These are phyloP conservation scores for Physocladia obscura DNA, from an alignment of 192 early-diverging fungal species.

Conservation along the genomic window DNA sequence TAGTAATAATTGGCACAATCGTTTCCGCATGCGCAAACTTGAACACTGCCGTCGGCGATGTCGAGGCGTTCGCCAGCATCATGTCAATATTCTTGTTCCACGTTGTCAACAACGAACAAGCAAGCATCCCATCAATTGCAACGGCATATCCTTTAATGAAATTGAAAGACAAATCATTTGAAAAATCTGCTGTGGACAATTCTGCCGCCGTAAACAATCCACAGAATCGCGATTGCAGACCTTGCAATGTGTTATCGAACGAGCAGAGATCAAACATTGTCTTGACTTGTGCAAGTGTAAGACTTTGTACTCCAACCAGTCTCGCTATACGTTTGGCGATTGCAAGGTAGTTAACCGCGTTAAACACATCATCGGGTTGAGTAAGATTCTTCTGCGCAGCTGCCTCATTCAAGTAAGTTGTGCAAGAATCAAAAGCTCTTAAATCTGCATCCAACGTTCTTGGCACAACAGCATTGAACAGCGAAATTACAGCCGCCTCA, in stretches of 20 bases:
- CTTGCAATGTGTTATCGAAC: slow-evolving; percentile 38
- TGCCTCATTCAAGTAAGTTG: no score
- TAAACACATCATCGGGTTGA: no score
- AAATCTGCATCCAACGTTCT: no score
- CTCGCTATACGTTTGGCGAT: no score
- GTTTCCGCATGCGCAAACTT: slow-evolving; percentile 38
- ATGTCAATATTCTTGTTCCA: slow-evolving; percentile 24
- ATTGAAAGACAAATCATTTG: slow-evolving; percentile 20
- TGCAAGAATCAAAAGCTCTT: no score
- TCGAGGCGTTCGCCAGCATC: not conserved
- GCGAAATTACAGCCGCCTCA: no score
- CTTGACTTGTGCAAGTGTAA: slow-evolving; percentile 1
- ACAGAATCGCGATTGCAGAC: slow-evolving; percentile 26
- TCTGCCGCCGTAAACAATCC: slow-evolving; percentile 31
- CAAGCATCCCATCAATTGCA: slow-evolving; percentile 24
- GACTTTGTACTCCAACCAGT: no score
- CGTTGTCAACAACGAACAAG: slow-evolving; percentile 34
- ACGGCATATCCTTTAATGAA: slow-evolving; percentile 16
- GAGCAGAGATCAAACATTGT: slow-evolving; percentile 34
- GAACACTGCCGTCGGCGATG: slow-evolving; percentile 16
- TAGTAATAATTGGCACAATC: slow-evolving; percentile 28
- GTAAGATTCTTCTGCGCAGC: no score
- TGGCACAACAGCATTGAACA: no score
- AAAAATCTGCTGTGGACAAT: slow-evolving; percentile 19
- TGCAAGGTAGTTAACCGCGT: no score